Evolutionary conservation across 140 eudicot species (phyloP).

Genomic region (Cichorium intybus): DNA sequence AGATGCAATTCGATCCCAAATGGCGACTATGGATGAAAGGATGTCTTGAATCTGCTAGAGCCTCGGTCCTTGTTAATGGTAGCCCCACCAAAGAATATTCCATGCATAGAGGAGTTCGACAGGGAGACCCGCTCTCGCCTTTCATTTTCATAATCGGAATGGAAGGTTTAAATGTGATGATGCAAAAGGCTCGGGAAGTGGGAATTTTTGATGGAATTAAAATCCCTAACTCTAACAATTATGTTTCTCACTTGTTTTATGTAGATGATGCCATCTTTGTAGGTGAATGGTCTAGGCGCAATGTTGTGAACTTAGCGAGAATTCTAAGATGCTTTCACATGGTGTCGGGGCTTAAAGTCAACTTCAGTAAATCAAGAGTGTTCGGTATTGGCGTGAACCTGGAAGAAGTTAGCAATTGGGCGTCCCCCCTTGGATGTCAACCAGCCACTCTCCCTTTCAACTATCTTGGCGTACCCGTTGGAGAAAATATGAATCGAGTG

Average conservation of each 20-base stretch:
- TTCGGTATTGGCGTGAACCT: too few relatives aligned
- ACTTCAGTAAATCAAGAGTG: too few relatives aligned
- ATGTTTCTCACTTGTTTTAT: background rate
- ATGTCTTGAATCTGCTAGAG: background rate
- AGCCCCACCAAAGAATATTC: background rate
- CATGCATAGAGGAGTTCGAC: too few relatives aligned
- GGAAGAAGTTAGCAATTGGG: background rate
- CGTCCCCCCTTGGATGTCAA: background rate
- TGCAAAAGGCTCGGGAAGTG: background rate
- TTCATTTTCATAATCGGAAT: too few relatives aligned
- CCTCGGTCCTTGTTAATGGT: background rate
- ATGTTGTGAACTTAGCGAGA: background rate
- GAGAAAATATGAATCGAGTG: too few relatives aligned
- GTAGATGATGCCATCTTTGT: background rate
- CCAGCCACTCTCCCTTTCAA: background rate
- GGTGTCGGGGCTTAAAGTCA: too few relatives aligned
- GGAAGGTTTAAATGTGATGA: background rate
- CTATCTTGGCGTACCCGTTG: background rate
- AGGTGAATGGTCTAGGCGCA: background rate
- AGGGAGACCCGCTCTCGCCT: too few relatives aligned
- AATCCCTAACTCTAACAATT: too few relatives aligned
- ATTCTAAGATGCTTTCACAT: background rate
- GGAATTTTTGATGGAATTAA: background rate
- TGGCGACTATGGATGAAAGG: background rate
- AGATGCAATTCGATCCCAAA: background rate